These are phyloP conservation scores for Quercus rubra DNA, from an alignment of 306 rosid genomes.

Conservation along the genomic window DNA sequence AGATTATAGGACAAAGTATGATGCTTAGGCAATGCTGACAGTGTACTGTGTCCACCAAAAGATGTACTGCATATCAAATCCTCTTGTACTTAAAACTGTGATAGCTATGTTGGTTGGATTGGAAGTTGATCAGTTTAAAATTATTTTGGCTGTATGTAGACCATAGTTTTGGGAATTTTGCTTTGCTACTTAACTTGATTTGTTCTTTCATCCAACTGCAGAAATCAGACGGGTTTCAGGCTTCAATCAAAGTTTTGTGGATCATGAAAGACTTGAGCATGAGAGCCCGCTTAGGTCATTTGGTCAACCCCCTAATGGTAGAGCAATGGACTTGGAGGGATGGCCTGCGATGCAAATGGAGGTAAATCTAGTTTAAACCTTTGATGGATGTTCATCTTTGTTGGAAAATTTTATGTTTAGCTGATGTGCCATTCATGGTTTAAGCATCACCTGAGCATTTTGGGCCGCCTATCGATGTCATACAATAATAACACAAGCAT, in stretches of 20 bases:
- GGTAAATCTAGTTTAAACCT: conserved; percentile 35
- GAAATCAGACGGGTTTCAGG: conserved; percentile 70
- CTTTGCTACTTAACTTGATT: neutral
- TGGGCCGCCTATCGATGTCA: neutral
- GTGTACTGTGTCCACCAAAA: neutral
- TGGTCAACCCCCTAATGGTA: conserved; percentile 48
- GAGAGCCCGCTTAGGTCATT: conserved; percentile 69
- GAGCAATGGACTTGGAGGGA: conserved; percentile 73
- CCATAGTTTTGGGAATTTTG: neutral
- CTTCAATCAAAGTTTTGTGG: conserved; percentile 54
- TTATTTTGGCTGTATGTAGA: neutral
- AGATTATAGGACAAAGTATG: neutral
- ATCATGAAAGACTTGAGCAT: conserved; percentile 64
- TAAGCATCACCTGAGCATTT: neutral
- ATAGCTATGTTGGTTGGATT: conserved; percentile 1
- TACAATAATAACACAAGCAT: neutral
- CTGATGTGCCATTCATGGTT: neutral
- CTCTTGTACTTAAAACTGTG: neutral
- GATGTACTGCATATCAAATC: neutral
- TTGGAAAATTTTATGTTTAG: neutral
- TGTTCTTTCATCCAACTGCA: conserved; percentile 25
- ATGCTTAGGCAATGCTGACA: neutral
- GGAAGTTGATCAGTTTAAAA: conserved; percentile 4
- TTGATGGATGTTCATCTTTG: neutral
- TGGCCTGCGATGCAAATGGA: conserved; percentile 67